Evolutionary conservation across 1,284 basidiomycete genomes (phyloP).

Genomic region (Ustilago trichophora): DNA sequence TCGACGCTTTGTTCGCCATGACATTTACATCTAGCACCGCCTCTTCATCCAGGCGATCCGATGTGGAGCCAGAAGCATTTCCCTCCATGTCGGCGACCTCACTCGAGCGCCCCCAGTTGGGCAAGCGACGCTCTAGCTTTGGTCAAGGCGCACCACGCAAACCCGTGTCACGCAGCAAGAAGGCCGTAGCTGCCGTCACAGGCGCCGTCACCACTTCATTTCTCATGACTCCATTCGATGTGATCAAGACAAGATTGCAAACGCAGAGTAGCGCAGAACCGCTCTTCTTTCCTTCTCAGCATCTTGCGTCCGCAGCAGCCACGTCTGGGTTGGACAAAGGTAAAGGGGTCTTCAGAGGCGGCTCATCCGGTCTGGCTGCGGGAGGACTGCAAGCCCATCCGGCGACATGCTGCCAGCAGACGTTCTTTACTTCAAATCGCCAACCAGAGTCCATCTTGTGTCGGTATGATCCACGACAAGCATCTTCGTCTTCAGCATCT

Average conservation of each 20-base stretch:
- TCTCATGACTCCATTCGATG: conserved; percentile 93
- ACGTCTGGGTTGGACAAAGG: conserved; percentile 12
- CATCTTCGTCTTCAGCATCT: conserved; percentile 17
- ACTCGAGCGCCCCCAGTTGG: conserved; percentile 18
- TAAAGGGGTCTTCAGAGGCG: conserved; percentile 9
- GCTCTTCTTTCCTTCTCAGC: conserved; percentile 50
- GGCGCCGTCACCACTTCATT: conserved; percentile 83
- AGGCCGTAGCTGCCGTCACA: conserved; percentile 80
- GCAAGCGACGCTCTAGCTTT: conserved; percentile 17
- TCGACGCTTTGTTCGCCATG: conserved; percentile 6
- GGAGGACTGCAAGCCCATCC: conserved; percentile 37
- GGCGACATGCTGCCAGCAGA: conserved; percentile 65
- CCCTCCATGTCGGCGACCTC: conserved; percentile 36
- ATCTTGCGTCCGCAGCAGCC: conserved; percentile 12
- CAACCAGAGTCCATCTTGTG: conserved; percentile 56
- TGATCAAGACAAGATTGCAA: conserved; percentile 90
- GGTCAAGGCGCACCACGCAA: conserved; percentile 37
- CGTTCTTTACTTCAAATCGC: conserved; percentile 63
- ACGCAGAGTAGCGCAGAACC: conserved; percentile 71
- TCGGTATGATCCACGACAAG: conserved; percentile 63
- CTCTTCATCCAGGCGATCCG: conserved; percentile 8
- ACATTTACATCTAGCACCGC: conserved; percentile 1
- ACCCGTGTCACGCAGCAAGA: conserved; percentile 71
- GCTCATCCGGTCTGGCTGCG: background rate
- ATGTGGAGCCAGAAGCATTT: conserved; percentile 30